Evolutionary conservation across 1,139 yeast genomes (phyloP).

Genomic region (Meyerozyma athensensis): DNA sequence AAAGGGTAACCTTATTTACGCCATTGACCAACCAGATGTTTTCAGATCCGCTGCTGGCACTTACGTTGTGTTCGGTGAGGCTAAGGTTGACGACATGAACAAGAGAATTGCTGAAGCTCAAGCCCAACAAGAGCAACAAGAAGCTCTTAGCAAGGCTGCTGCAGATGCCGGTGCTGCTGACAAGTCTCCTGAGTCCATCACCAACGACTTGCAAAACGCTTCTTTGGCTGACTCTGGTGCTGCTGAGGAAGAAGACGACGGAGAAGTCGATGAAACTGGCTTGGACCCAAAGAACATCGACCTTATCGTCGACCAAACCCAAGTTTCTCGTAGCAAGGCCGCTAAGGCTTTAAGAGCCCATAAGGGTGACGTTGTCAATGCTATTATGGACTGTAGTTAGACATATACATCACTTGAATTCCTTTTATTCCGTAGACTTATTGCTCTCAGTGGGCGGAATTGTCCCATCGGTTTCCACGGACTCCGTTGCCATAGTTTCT

Average conservation of each 20-base stretch:
- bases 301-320: conserved; percentile 85
- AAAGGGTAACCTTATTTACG: conserved; percentile 88
- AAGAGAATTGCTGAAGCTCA: conserved; percentile 70
- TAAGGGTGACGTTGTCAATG: conserved; percentile 92
- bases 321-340: conserved; percentile 84
- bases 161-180: conserved; percentile 29
- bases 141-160: conserved; percentile 61
- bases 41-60: conserved; percentile 93
- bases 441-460: no score
- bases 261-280: conserved; percentile 73
- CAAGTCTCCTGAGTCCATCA: conserved; percentile 72
- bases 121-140: conserved; percentile 44
- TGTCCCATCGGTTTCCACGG: no score
- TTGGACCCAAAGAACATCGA: conserved; percentile 74
- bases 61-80: conserved; percentile 96
- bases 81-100: conserved; percentile 88
- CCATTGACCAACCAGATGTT: conserved; percentile 93
- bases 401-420: no score
- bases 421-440: no score
- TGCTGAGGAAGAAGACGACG: conserved; percentile 47
- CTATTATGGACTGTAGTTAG: conserved; percentile 91
- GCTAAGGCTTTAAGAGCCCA: conserved; percentile 84
- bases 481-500: no score
- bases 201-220: conserved; percentile 87
- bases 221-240: conserved; percentile 44